phyloP scores from a whole-genome alignment of 352 stramenopile genomes.

The Phytophthora ramorum region DNA sequence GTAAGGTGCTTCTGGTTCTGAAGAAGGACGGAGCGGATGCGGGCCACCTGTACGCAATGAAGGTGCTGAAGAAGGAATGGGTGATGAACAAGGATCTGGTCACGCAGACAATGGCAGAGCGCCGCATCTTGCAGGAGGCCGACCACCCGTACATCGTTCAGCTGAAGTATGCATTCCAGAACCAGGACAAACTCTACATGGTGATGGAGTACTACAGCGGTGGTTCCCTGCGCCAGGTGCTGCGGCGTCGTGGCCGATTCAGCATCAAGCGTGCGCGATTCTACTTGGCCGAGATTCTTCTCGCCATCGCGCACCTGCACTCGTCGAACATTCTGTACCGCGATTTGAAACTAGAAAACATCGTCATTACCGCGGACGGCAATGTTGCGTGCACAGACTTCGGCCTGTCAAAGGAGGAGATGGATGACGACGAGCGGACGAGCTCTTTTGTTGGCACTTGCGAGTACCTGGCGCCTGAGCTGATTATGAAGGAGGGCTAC shows the following conservation, averaged over 20 bases:
- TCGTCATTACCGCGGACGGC: conserved; percentile 74
- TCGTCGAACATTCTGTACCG: conserved; percentile 74
- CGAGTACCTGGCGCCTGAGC: conserved; percentile 75
- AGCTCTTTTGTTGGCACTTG: conserved; percentile 80
- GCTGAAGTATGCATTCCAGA: conserved; percentile 80
- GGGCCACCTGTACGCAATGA: conserved; percentile 75
- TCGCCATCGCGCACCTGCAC: conserved; percentile 73
- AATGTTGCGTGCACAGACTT: conserved; percentile 81
- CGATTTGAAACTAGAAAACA: conserved; percentile 81
- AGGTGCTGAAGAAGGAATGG: conserved; percentile 84
- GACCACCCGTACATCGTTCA: conserved; percentile 83
- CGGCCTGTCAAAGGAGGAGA: conserved; percentile 77
- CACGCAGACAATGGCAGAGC: conserved; percentile 80
- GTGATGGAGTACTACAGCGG: conserved; percentile 86
- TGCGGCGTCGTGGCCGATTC: conserved; percentile 69
- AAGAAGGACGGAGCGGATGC: conserved; percentile 74
- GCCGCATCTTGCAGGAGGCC: conserved; percentile 75
- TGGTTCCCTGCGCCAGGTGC: conserved; percentile 68
- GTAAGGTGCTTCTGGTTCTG: conserved; percentile 72
- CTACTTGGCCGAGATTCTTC: conserved; percentile 71
- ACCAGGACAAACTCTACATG: conserved; percentile 86
- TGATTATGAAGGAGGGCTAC: conserved; percentile 78
- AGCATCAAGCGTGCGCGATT: conserved; percentile 78
- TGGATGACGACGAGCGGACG: conserved; percentile 71
- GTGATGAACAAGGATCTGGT: conserved; percentile 85